Conservation (phyloP, 2,329 filamentous ascomycete species). For the Botrytis fragariae region DNA sequence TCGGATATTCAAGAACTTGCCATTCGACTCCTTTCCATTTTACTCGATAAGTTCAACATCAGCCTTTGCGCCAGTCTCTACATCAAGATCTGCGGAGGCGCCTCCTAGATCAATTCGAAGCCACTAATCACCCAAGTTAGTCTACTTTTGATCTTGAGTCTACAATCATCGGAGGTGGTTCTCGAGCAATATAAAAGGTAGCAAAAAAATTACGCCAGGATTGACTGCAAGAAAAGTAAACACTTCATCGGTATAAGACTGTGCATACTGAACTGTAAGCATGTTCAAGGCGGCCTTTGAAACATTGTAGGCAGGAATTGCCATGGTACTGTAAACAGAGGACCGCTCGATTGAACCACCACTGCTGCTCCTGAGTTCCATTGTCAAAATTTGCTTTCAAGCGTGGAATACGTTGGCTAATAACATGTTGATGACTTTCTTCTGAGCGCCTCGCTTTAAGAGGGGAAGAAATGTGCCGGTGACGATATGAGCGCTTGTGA, state of each 20-base stretch:
- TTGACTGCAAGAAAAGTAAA: neutral
- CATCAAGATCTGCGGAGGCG: neutral
- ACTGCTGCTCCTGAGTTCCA: neutral
- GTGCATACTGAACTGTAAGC: neutral
- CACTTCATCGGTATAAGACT: neutral
- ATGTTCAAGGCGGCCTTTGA: neutral
- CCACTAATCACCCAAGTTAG: neutral
- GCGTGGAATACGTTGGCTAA: neutral
- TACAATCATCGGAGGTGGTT: neutral
- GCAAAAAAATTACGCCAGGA: neutral
- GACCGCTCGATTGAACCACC: neutral
- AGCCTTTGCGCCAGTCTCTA: neutral
- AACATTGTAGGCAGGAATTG: neutral
- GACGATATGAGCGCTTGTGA: neutral
- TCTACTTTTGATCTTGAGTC: neutral
- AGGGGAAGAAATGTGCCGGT: neutral
- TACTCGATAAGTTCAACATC: neutral
- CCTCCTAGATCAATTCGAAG: neutral
- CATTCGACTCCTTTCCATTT: neutral
- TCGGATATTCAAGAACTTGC: neutral
- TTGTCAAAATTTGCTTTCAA: neutral
- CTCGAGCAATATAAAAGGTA: neutral
- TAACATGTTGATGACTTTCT: neutral
- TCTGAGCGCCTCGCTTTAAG: neutral
- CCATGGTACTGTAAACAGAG: neutral